phyloP scores from a whole-genome alignment of 306 rosid genomes.

The Hippophae rhamnoides region DNA sequence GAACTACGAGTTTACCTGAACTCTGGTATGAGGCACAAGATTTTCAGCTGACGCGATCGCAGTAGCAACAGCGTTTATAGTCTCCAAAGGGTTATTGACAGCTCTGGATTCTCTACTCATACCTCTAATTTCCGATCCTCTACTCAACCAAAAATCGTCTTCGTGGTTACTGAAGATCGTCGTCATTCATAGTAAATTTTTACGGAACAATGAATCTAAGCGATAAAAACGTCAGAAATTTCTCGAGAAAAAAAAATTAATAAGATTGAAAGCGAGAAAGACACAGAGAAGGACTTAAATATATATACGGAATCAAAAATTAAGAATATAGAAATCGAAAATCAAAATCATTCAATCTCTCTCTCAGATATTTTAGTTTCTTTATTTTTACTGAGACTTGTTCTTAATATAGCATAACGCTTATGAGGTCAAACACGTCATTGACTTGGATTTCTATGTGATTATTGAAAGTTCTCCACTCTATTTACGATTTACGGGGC shows the following conservation, averaged over 20 bases:
- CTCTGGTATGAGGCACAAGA: constrained; percentile 48
- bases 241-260: constrained; percentile 5
- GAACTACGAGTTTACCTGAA: constrained; percentile 31
- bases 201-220: background rate
- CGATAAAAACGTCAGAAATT: constrained; percentile 2
- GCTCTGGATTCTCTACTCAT: constrained; percentile 32
- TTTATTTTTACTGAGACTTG: background rate
- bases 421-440: constrained; percentile 84
- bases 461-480: constrained; percentile 24
- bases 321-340: constrained; percentile 4
- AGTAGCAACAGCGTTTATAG: constrained; percentile 87
- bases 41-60: constrained; percentile 62
- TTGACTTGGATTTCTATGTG: constrained; percentile 37
- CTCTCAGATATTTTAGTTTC: background rate
- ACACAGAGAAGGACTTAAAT: background rate
- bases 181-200: background rate
- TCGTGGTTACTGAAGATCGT: background rate
- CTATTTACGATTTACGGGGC: too few relatives aligned
- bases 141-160: background rate
- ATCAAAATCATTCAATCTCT: constrained; percentile 10
- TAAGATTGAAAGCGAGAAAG: background rate
- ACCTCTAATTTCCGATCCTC: constrained; percentile 38
- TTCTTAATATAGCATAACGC: constrained; percentile 3
- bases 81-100: constrained; percentile 49
- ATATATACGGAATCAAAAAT: too few relatives aligned